Conservation (phyloP, 441 rosid species). For the Pelargonium myrrhifolium region DNA sequence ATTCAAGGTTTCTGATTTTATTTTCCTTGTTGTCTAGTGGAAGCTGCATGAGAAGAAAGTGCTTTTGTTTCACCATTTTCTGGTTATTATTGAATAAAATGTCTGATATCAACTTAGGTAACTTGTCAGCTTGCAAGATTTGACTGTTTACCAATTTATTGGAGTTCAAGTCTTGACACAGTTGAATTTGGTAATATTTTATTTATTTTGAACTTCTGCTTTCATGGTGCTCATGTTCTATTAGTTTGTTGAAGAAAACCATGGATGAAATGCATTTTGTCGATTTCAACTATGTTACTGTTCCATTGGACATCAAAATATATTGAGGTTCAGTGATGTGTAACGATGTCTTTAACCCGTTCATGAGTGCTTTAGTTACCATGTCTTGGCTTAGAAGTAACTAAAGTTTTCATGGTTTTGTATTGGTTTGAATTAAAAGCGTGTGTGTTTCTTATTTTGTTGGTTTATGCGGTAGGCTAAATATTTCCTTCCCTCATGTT, state of each 20-base stretch:
- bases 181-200: background rate
- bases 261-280: background rate
- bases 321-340: background rate
- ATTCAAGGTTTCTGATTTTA: background rate
- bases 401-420: background rate
- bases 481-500: background rate
- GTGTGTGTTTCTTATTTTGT: conserved; percentile 11
- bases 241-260: background rate
- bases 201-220: background rate
- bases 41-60: background rate
- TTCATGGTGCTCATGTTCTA: background rate
- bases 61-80: background rate
- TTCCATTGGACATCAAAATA: background rate
- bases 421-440: background rate
- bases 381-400: background rate
- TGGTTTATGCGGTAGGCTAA: background rate
- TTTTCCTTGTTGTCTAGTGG: background rate
- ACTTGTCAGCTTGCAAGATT: background rate
- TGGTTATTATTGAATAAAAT: background rate
- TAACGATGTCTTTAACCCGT: background rate
- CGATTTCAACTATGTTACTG: background rate
- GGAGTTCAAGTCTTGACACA: background rate
- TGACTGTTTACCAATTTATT: background rate
- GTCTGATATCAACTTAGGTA: background rate
- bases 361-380: background rate